Conservation (phyloP, 208 protist genomes). For the Crithidia mellificae region DNA sequence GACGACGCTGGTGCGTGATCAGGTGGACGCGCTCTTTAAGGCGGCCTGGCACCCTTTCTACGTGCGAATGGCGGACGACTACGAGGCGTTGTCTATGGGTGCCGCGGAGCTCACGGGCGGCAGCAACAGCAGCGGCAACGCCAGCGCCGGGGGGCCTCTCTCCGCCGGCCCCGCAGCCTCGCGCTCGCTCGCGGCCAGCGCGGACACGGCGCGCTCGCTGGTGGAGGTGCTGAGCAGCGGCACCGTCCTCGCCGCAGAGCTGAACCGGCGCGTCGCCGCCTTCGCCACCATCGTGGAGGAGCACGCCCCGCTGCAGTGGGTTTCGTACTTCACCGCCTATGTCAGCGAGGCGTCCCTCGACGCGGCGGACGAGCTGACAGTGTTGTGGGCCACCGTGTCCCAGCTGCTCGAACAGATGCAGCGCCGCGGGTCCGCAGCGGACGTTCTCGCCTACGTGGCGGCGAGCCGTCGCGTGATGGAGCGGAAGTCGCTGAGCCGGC, state of each 20-base stretch:
- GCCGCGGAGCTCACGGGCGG: slow-evolving; percentile 17
- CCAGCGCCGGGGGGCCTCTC: neutral
- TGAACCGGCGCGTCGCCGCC: slow-evolving; percentile 47
- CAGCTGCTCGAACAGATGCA: slow-evolving; percentile 51
- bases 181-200: neutral
- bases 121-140: neutral
- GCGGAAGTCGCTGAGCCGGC: slow-evolving; percentile 47
- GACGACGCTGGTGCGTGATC: slow-evolving; percentile 53
- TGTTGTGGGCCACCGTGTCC: slow-evolving; percentile 62
- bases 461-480: slow-evolving; percentile 72
- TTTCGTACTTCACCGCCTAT: slow-evolving; percentile 49
- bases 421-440: slow-evolving; percentile 45
- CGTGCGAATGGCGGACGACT: slow-evolving; percentile 64
- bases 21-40: slow-evolving; percentile 58
- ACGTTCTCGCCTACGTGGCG: slow-evolving; percentile 58
- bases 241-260: slow-evolving; percentile 41
- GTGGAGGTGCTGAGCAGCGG: slow-evolving; percentile 40
- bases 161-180: slow-evolving; percentile 1
- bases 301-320: slow-evolving; percentile 60
- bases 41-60: slow-evolving; percentile 63
- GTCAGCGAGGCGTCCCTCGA: slow-evolving; percentile 41
- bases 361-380: slow-evolving; percentile 45
- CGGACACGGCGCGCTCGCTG: slow-evolving; percentile 19
- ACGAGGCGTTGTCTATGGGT: slow-evolving; percentile 50
- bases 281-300: slow-evolving; percentile 68